Evolutionary conservation across 225 moss, liverwort and hornwort genomes (phyloP), one percentile per base, ranked within the genome.

Genomic region (Bryum argenteum): DNA sequence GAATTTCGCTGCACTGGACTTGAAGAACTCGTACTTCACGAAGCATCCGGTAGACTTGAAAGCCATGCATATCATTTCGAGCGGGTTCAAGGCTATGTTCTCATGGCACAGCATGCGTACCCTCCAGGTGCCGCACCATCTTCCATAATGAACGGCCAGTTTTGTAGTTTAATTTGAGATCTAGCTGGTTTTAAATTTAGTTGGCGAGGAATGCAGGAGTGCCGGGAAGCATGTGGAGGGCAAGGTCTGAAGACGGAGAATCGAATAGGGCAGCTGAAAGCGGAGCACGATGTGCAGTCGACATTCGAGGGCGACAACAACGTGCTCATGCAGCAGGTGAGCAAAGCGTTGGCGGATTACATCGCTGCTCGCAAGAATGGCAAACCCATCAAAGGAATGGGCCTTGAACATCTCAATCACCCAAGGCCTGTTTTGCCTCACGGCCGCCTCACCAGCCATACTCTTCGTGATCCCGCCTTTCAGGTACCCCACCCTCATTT

Each of bases 291-390:
- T 26, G 97, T 97, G 2, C 93, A 92, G 69, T 77, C 87, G 54
- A 97, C 97, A 1, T 97, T 97, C 65, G 97, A 97, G 73, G 97
- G 97, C 15, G 97, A 97, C 71, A 97, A 97, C 77, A 94, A 97
- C 43, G 97, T 97, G 11, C 81, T 97, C 65, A 94, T 97, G 94
- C 97, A 91, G 65, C 97, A 97, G 80, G 96, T 97, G 43, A 97
- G 96, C 89, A 97, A 97, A 77, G 88, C 86, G 9, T 64, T 92
- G 28, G 79, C 56, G 15, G 91, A 97, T 5, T 91, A 78, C 63
- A 52, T 79, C 39, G 40, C 77, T 5, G 78, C 92, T 53, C 65
- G 64, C 15, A 85, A 58, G 77, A 89, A 78, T 50, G 81, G 87
- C 52, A 72, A 63, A 10, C 86, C 91, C 11, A 52, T 94, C 14